These are phyloP conservation scores for Rutidosis leptorrhynchoides DNA, from an alignment of 129 eudicot genomes.

Conservation along the genomic window DNA sequence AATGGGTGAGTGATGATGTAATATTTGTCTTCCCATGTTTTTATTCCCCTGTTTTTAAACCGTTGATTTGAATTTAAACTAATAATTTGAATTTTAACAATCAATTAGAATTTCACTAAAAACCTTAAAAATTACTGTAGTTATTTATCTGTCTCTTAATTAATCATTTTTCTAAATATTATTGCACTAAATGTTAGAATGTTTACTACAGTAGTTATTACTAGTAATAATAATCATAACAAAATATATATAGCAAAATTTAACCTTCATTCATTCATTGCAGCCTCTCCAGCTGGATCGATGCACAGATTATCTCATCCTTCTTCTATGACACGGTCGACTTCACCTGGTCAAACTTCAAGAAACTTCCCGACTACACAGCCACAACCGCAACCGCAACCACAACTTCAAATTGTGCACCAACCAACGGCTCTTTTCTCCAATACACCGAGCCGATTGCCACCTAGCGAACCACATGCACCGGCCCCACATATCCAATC, in stretches of 20 bases:
- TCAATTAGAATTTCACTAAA: too few species aligned
- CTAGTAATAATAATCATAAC: too few species aligned
- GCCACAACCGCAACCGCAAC: conserved; percentile 17
- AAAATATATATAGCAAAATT: background rate
- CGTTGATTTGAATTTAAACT: too few species aligned
- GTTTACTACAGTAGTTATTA: too few species aligned
- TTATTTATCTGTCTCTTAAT: too few species aligned
- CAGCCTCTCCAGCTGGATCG: conserved; percentile 42
- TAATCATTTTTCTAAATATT: too few species aligned
- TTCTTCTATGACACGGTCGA: conserved; percentile 25
- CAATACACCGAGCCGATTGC: conserved; percentile 26
- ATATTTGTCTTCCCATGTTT: too few species aligned
- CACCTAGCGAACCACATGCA: conserved; percentile 38
- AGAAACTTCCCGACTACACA: conserved; percentile 31
- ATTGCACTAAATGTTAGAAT: too few species aligned
- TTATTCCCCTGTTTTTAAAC: too few species aligned
- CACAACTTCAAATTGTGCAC: conserved; percentile 48
- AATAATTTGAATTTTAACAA: too few species aligned
- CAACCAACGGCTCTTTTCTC: conserved; percentile 52
- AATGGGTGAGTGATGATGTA: too few species aligned
- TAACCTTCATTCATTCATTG: conserved; percentile 21
- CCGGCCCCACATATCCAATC: conserved; percentile 38
- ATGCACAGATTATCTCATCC: conserved; percentile 23
- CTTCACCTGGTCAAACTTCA: conserved; percentile 34
- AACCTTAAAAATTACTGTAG: too few species aligned